A percentile compares a stretch with the other conserved stretches of the same genome.
phyloP scores from a whole-genome alignment of 1,284 basidiomycete species.

The Marasmius tenuissimus region DNA sequence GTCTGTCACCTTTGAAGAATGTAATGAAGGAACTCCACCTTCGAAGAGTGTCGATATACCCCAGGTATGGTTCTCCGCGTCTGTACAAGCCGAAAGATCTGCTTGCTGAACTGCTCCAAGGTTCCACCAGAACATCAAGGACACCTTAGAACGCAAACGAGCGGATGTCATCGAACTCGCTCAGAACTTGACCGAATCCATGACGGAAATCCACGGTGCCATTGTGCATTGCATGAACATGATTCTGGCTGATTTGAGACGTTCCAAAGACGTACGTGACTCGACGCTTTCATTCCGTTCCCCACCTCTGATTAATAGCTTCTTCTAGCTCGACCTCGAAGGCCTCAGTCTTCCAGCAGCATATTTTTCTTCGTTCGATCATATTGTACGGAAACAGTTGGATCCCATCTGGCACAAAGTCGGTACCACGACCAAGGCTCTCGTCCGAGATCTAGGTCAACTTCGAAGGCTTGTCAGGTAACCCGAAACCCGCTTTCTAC shows the following conservation, averaged over 20 bases:
- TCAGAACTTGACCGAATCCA: slow-evolving; percentile 82
- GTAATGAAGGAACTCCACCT: slow-evolving; percentile 93
- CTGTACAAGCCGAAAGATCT: background rate
- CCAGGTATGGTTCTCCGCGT: slow-evolving; percentile 54
- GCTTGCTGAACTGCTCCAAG: slow-evolving; percentile 37
- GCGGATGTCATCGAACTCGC: slow-evolving; percentile 94
- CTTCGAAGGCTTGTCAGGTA: slow-evolving; percentile 84
- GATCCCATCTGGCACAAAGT: slow-evolving; percentile 98
- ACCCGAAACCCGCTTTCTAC: slow-evolving; percentile 27
- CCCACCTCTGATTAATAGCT: background rate
- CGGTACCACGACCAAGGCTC: slow-evolving; percentile 87
- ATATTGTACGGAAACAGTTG: slow-evolving; percentile 85
- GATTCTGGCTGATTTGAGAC: slow-evolving; percentile 89
- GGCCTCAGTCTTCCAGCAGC: slow-evolving; percentile 93
- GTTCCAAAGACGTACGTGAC: slow-evolving; percentile 75
- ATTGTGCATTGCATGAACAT: slow-evolving; percentile 95
- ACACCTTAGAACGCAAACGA: slow-evolving; percentile 75
- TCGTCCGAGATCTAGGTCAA: slow-evolving; percentile 87
- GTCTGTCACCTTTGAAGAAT: slow-evolving; percentile 87
- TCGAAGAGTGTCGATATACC: slow-evolving; percentile 88
- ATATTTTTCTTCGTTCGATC: slow-evolving; percentile 93
- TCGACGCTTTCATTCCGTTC: background rate
- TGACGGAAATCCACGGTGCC: slow-evolving; percentile 90
- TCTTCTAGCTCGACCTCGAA: slow-evolving; percentile 83
- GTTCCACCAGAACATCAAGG: slow-evolving; percentile 87